Evolutionary conservation across 768 basidiomycete species (phyloP), one percentile per base, ranked within the genome.

Genomic region (Serendipita sp.): DNA sequence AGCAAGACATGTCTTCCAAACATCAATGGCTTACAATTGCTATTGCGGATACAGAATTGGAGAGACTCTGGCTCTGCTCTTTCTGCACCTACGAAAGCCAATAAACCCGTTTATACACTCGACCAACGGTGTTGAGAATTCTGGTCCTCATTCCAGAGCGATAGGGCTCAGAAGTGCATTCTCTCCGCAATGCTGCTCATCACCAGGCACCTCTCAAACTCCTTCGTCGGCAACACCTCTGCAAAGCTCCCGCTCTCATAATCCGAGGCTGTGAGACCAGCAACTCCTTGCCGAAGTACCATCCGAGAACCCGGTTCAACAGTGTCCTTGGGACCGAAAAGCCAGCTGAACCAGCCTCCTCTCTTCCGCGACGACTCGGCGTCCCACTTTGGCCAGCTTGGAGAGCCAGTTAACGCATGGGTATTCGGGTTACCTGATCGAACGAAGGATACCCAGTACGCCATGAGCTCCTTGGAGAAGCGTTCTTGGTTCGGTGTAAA

Each of bases 341-440:
- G 18, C 13, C 44, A 13, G 18, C 44, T 18, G 44, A 13, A 13
- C 13, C 11, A 13, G 44, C 18, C 11, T 13, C 44, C 44, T 45
- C 18, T 45, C 44, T 45, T 45, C 23, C 23, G 23, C 23, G 23
- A 23, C 23, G 23, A 23, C 18, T 45, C 44, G 18, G 11, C 18
- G 11, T 45, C 44, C 44, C 44, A 45, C 44, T 18, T 45, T 18
- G 76, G 66, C 83, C 85, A 84, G 16, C 62, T 67, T 0, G 82
- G 83, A 0, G 83, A 81, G 40, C 76, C 73, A 0, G 75, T 67
- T 1, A 84, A 76, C 69, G 80, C 82, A 73, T 76, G 74, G 4
- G 77, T 78, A 71, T 83, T 85, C 0, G 82, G 83, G 69, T 83
- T 71, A 1, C 77, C 76, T 1, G 78, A 69, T 44, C 83, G 81